Evolutionary conservation across 2,329 filamentous ascomycete species (phyloP), one percentile per base, ranked within the genome.

Genomic region (Colletotrichum liaoningense): DNA sequence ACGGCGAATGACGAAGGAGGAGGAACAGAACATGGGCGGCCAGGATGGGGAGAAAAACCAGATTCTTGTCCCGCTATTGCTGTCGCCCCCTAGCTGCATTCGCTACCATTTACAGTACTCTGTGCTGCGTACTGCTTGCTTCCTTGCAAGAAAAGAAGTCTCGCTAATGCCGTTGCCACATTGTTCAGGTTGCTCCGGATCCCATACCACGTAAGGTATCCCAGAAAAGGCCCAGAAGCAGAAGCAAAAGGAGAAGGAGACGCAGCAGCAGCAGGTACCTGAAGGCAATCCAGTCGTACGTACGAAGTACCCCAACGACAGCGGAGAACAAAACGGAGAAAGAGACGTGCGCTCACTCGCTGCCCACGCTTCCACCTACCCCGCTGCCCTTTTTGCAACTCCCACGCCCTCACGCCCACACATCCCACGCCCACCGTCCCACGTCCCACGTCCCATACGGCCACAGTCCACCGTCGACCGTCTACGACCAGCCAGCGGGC

Each of bases 101-200:
- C 30, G 28, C 24, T 46, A 28, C 49, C 33, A 33, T 46, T 55
- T 4, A 19, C 46, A 46, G 42, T 30, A 42, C 28, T n/a, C n/a
- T 16, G 26, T 46, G 14, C 28, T 9, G 26, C 24, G 26, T 46
- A 28, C 67, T 62, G 26, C 62, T 66, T 58, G 49, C 63, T 67
- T 72, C 67, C 71, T 42, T 60, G 56, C 42, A 46, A 59, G 56
- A 63, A 59, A 38, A 70, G 22, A 42, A 42, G 46, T 49, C 56
- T 71, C 71, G 67, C 71, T 70, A 70, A 73, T 63, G n/a, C 62
- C 6, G 56, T 71, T 57, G 70, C 70, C 70, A 73, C 66, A 28
- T 19, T 64, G 66, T 35, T 30, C 56, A 72, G 70, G 66, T 46
- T 73, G 66, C 55, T 69, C 42, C 70, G 46, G 46, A 69, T 19